Base-by-base conservation (phyloP, 2,329 filamentous ascomycete species). In the Parafenestella ontariensis region DNA sequence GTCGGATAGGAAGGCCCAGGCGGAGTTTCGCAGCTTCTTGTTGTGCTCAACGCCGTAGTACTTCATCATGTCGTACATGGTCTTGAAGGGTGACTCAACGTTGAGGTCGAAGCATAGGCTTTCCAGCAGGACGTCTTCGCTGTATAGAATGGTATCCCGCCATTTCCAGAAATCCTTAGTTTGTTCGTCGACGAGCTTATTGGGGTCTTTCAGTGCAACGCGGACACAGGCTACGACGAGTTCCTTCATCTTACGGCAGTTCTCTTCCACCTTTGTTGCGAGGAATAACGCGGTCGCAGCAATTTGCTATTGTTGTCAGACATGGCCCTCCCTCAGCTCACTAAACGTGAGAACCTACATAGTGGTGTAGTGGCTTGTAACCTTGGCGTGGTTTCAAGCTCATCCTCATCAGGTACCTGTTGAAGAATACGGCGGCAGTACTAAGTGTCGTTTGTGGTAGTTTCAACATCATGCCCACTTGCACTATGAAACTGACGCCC, bases 81-180 rank as follows among this genome's bases (percentile, higher is more conserved):
- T 86, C 54, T 89, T 87, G 74, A 98, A 95, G 0, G 95, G 94
- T 56, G 92, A 91, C 63, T 96, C 90, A 24, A 97, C 83, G 76
- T 93, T 91, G 41, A 99, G 82, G 73, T 99, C 95, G 75, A 99
- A 99, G 56, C 93, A 98, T 17, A 99, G 82, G 41, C 87, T 87
- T 75, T 98, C 95, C 15, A 99, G 84, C 79, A 99, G 89, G 39
- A 94, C 81, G 73, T 98, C 95, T 77, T 99, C 95, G 71, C 96
- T 92, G 62, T 90, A 89, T 13, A 98, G 81, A 52, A 99, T 96
- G 54, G 89, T 95, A 72, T 99, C 95, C 57, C 92, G 87, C 95
- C 95, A 99, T 69, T 90, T 87, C 95, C 95, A 99, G 74, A 95
- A 99, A 72, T 99, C 95, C 71, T 97, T 98, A 64, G 90, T 96